Conservation (phyloP, 2,329 filamentous ascomycete species). For the Byssothecium circinans region DNA sequence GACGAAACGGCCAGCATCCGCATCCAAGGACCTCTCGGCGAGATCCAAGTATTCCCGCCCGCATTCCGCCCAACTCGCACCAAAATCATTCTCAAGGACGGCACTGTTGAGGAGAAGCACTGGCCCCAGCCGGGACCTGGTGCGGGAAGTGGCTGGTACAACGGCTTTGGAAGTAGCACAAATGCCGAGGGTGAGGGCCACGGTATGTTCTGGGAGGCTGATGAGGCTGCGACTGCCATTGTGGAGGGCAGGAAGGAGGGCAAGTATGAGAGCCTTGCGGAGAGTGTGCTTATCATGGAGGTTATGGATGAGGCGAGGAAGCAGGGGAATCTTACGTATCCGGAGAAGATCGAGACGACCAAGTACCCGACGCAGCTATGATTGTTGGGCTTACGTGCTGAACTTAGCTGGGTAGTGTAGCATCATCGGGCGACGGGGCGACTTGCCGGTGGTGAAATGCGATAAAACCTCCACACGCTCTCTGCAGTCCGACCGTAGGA, state of each 20-base stretch:
- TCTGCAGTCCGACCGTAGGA: too few species aligned
- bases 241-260: slow-evolving; percentile 78
- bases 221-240: slow-evolving; percentile 74
- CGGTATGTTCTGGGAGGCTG: slow-evolving; percentile 89
- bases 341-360: slow-evolving; percentile 64
- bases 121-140: slow-evolving; percentile 51
- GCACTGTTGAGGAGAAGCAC: slow-evolving; percentile 52
- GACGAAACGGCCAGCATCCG: slow-evolving; percentile 68
- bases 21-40: slow-evolving; percentile 78
- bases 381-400: background rate
- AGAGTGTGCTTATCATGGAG: slow-evolving; percentile 86
- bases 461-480: too few species aligned
- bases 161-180: slow-evolving; percentile 48
- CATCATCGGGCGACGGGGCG: too few species aligned
- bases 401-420: background rate
- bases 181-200: slow-evolving; percentile 64
- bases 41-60: slow-evolving; percentile 77
- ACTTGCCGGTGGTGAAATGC: too few species aligned
- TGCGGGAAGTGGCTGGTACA: slow-evolving; percentile 51
- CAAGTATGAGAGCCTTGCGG: slow-evolving; percentile 62
- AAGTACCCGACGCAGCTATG: slow-evolving; percentile 37
- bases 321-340: slow-evolving; percentile 65
- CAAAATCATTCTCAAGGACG: slow-evolving; percentile 59
- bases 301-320: slow-evolving; percentile 69
- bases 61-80: slow-evolving; percentile 70